phyloP scores from a whole-genome alignment of 2,329 filamentous ascomycete species.

The Aspergillus awamori region DNA sequence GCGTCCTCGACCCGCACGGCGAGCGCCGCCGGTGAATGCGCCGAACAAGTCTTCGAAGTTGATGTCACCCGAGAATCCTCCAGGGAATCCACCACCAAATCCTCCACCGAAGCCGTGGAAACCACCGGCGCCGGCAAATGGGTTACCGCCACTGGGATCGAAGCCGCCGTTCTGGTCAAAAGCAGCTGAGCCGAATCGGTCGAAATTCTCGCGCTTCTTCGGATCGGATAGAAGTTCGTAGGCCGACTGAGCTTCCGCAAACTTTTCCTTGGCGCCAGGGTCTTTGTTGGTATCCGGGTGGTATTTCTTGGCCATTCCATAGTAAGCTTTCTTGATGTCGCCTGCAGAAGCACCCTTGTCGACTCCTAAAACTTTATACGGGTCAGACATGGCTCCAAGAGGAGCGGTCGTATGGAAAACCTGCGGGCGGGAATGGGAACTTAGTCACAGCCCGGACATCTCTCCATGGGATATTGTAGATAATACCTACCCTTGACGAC shows the following conservation, averaged over 20 bases:
- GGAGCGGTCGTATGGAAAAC: conserved; percentile 50
- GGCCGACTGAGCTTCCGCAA: conserved; percentile 86
- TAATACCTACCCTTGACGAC: conserved; percentile 36
- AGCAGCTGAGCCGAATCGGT: conserved; percentile 83
- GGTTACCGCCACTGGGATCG: conserved; percentile 65
- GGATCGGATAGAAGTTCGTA: conserved; percentile 93
- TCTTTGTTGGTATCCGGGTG: conserved; percentile 99
- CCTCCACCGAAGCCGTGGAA: conserved; percentile 63
- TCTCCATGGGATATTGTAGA: neutral
- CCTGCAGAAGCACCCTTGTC: conserved; percentile 74
- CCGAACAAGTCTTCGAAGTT: conserved; percentile 97
- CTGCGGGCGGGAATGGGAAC: conserved; percentile 27
- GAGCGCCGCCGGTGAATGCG: conserved; percentile 70
- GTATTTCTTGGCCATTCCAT: conserved; percentile 94
- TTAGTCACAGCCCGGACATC: conserved; percentile 10
- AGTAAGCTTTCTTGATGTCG: conserved; percentile 99
- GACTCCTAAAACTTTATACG: conserved; percentile 85
- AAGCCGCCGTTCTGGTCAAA: conserved; percentile 72
- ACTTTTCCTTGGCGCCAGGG: conserved; percentile 87
- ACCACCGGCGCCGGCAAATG: conserved; percentile 60
- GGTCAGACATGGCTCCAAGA: conserved; percentile 76
- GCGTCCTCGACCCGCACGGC: conserved; percentile 56
- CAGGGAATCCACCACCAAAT: conserved; percentile 56
- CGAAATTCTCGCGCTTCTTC: conserved; percentile 89
- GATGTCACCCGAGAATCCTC: conserved; percentile 76